phyloP scores from a whole-genome alignment of 495 filamentous ascomycete genomes.

The Penicillium salamii region DNA sequence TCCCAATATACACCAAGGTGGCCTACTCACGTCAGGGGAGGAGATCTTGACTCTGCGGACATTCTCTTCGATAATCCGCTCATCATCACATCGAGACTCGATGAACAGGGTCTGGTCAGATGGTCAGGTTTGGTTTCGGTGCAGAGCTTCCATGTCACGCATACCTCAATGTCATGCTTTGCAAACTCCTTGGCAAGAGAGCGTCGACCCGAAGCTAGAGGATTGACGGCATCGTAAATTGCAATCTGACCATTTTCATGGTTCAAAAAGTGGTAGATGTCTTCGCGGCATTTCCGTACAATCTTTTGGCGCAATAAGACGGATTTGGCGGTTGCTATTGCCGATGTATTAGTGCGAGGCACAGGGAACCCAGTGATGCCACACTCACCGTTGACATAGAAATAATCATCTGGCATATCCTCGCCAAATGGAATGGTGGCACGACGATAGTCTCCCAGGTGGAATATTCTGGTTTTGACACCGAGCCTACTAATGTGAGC shows the following conservation, averaged over 20 bases:
- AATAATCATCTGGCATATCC: constrained; percentile 95
- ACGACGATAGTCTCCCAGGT: constrained; percentile 93
- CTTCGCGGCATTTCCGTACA: constrained; percentile 93
- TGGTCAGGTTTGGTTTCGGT: not conserved
- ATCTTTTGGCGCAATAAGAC: constrained; percentile 93
- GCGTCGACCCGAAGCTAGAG: constrained; percentile 75
- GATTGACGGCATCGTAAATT: constrained; percentile 99
- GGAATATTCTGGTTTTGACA: constrained; percentile 96
- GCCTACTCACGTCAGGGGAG: constrained; percentile 76
- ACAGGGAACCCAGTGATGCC: not conserved
- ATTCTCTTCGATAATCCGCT: constrained; percentile 93
- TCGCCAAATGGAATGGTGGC: constrained; percentile 82
- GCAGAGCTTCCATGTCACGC: not conserved
- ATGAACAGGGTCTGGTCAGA: constrained; percentile 79
- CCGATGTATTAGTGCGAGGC: constrained; percentile 7
- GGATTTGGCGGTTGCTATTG: constrained; percentile 70
- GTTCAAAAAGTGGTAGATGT: constrained; percentile 93
- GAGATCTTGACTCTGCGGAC: constrained; percentile 96
- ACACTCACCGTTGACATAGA: constrained; percentile 77
- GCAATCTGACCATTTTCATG: constrained; percentile 98
- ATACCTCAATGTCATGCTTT: constrained; percentile 89
- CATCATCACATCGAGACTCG: constrained; percentile 91
- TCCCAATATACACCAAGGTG: not conserved
- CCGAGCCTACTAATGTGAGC: constrained; percentile 66
- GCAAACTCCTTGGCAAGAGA: constrained; percentile 92